Base-by-base conservation (phyloP, 2,329 filamentous ascomycete genomes). In the Macrophomina pseudophaseolina region DNA sequence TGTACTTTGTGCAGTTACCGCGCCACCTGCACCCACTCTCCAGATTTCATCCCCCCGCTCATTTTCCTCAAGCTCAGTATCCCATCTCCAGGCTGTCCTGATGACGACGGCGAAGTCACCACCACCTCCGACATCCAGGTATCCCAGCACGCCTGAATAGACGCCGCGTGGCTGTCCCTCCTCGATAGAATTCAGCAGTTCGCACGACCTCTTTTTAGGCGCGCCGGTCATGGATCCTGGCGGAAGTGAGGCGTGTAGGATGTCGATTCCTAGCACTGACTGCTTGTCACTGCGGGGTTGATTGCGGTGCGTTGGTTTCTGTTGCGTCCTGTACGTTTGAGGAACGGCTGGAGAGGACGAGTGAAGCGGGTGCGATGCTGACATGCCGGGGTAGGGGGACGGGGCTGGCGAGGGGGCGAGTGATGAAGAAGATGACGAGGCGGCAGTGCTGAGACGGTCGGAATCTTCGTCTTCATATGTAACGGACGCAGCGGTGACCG, bases 181-280 rank as follows among this genome's bases (percentile, higher is more conserved):
- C 78, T 97, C 94, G 49, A 97, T 84, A 3, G 83, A 80, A 67
- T 85, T 84, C 23, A 98, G 82, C 54, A 97, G 86, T 81, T 97
- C 90, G 76, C 94, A 97, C 70, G 91, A 94, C 56, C 94, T 87
- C 79, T 94, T 94, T 83, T 98, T 98, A 0, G 94, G 95, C 0
- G 94, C 94, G 6, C 95, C 95, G 1, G 94, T 98, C 95, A 98
- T 98, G 73, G 91, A 94, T 0, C 95, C 94, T 0, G 95, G 93
- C 0, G 95, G 94, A 0, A 98, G 84, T 56, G 89, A 91, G 6
- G 88, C 85, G 0, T 90, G 87, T 0, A 98, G 86, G 4, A 94
- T 90, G 67, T 94, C 90, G 42, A 95, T 82, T 1, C 91, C 92
- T 0, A 88, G 87, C 67, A 14, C 3, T 28, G 33, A 14, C 5